These are phyloP conservation scores for Fusarium sp. DNA, from an alignment of 2,329 filamentous ascomycete species.

Conservation along the genomic window DNA sequence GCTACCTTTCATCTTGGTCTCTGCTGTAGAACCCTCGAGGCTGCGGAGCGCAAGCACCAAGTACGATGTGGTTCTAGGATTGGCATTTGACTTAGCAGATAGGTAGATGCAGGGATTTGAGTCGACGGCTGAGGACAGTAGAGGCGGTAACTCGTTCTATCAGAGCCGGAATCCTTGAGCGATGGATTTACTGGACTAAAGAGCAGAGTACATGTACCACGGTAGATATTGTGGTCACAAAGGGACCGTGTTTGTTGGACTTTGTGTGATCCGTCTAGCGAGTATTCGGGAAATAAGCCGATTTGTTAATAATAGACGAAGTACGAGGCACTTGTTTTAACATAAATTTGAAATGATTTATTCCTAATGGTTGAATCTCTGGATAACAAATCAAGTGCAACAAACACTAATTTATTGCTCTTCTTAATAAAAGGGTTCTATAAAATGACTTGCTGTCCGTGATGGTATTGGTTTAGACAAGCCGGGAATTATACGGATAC, in stretches of 20 bases:
- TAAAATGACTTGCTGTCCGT: too few species aligned
- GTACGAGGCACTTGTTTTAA: background rate
- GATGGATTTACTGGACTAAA: slow-evolving; percentile 73
- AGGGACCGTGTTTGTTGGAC: background rate
- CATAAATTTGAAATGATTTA: too few species aligned
- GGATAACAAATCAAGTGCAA: too few species aligned
- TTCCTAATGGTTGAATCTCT: too few species aligned
- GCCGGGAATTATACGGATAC: too few species aligned
- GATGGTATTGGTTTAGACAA: too few species aligned
- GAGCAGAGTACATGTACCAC: slow-evolving; percentile 67
- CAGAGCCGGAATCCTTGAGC: slow-evolving; percentile 71
- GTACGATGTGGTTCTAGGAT: slow-evolving; percentile 30
- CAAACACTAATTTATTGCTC: too few species aligned
- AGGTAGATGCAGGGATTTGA: slow-evolving; percentile 40
- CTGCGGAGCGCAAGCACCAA: slow-evolving; percentile 53
- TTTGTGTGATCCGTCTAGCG: background rate
- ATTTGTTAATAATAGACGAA: slow-evolving; percentile 13
- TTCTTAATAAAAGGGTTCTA: too few species aligned
- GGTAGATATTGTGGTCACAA: background rate
- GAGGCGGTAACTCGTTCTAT: slow-evolving; percentile 66
- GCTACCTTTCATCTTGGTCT: slow-evolving; percentile 6
- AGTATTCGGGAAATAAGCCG: background rate
- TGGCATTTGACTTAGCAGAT: slow-evolving; percentile 1
- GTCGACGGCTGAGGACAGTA: slow-evolving; percentile 8
- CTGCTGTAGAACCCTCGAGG: slow-evolving; percentile 24